Evolutionary conservation across 2,329 filamentous ascomycete genomes (phyloP), one percentile per base, ranked within the genome.

Genomic region (Ascosphaera acerosa): DNA sequence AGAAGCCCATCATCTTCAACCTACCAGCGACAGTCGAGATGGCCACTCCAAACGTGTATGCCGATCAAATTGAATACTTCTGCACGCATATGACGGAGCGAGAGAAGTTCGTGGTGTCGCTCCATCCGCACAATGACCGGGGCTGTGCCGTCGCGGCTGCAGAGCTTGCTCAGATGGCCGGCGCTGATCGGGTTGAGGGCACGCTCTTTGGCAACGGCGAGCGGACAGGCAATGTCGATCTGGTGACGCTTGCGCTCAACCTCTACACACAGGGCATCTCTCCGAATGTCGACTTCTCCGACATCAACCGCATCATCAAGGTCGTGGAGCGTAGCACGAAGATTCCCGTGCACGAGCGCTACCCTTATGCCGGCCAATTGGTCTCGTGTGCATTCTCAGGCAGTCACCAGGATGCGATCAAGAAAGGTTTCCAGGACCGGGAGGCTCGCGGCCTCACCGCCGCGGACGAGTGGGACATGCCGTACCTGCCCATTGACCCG

Each of bases 11-110:
- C 51, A 90, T 97, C 48, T 87, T 97, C 63, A 94, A 94, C 57
- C 63, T 97, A 32, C 84, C 87, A 1, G 84, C 87, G 2, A 97
- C 87, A 0, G 84, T 94, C 20, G 87, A 97, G 56, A 72, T 92
- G 70, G 58, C 78, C 1, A 92, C 87, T 1, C 82, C 82, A 19
- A 97, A 97, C 49, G 66, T 92, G 30, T 97, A 87, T 49, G 87
- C 87, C 31, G 87, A 97, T 47, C 76, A 89, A 56, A 77, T 97
- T 38, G 87, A 97, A 51, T 90, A 78, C 56, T 97, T 97, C 54
- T 90, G 80, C 58, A 67, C 62, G 32, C 64, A 84, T 48, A 81
- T 94, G 46, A 64, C 64, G 0, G 76, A 91, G 51, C 64, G 82
- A 32, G 74, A 91, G 44, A 87, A 81, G 57, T 64, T 91, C 31